These are phyloP conservation scores for Nicotiana tomentosiformis DNA, from an alignment of 257 asterid species.

Conservation along the genomic window DNA sequence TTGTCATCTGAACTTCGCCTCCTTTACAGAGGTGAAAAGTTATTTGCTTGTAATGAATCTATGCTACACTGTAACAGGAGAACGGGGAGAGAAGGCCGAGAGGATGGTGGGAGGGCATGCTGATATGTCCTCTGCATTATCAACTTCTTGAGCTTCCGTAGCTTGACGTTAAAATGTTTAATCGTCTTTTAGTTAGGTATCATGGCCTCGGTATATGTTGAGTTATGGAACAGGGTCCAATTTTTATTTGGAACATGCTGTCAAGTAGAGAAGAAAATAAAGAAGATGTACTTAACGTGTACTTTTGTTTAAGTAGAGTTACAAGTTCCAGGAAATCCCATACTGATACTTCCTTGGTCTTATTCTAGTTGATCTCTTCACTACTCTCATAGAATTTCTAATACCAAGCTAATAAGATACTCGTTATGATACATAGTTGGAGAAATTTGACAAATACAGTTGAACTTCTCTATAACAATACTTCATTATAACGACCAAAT, in stretches of 20 bases:
- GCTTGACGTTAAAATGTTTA: not conserved
- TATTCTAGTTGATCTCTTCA: not conserved
- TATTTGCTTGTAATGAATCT: not conserved
- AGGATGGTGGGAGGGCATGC: constrained; percentile 85
- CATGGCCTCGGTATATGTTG: not conserved
- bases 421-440: no score
- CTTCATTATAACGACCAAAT: no score
- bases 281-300: not conserved
- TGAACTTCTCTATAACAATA: no score
- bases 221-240: not conserved
- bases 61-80: constrained; percentile 40
- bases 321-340: not conserved
- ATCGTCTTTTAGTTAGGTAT: constrained; percentile 2
- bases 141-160: constrained; percentile 2
- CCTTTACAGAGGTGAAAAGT: not conserved
- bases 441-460: no score
- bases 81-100: constrained; percentile 81
- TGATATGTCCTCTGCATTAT: constrained; percentile 44
- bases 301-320: not conserved
- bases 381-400: no score
- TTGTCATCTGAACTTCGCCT: not conserved
- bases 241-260: not conserved
- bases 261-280: not conserved
- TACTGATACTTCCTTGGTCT: not conserved
- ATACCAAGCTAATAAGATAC: no score